These are phyloP conservation scores for Cenococcum geophilum DNA, from an alignment of 495 filamentous ascomycete species.

Conservation along the genomic window DNA sequence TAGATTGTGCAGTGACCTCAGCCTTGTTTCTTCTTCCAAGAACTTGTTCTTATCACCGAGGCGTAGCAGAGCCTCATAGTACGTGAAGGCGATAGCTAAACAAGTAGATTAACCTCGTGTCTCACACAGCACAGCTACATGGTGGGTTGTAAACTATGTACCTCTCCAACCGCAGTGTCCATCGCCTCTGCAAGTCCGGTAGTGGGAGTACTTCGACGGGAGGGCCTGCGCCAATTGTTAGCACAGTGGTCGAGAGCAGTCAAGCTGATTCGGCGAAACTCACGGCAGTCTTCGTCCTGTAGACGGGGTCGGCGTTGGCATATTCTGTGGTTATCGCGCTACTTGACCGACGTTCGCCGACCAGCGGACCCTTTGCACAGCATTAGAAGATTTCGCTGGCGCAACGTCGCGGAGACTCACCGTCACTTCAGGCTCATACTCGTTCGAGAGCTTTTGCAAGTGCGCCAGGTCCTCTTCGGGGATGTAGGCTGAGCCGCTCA, in stretches of 20 bases:
- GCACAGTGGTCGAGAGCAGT: background rate
- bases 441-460: slow-evolving; percentile 42
- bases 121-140: background rate
- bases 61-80: slow-evolving; percentile 77
- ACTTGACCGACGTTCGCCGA: slow-evolving; percentile 72
- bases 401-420: slow-evolving; percentile 27
- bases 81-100: slow-evolving; percentile 85
- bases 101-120: slow-evolving; percentile 21
- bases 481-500: slow-evolving; percentile 28
- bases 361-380: slow-evolving; percentile 63
- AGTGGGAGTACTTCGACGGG: slow-evolving; percentile 77
- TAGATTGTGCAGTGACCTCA: slow-evolving; percentile 63
- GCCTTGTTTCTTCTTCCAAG: slow-evolving; percentile 60
- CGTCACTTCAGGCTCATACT: slow-evolving; percentile 40
- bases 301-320: slow-evolving; percentile 80
- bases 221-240: slow-evolving; percentile 52
- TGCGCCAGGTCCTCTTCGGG: slow-evolving; percentile 40
- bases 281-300: slow-evolving; percentile 80
- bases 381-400: background rate
- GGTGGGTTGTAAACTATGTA: slow-evolving; percentile 38
- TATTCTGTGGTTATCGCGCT: slow-evolving; percentile 79
- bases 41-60: slow-evolving; percentile 57
- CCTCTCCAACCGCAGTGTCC: slow-evolving; percentile 98
- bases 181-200: slow-evolving; percentile 82
- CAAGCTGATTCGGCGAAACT: slow-evolving; percentile 27